Conservation (phyloP, 2,329 filamentous ascomycete species). For the Lasiodiplodia sp. region DNA sequence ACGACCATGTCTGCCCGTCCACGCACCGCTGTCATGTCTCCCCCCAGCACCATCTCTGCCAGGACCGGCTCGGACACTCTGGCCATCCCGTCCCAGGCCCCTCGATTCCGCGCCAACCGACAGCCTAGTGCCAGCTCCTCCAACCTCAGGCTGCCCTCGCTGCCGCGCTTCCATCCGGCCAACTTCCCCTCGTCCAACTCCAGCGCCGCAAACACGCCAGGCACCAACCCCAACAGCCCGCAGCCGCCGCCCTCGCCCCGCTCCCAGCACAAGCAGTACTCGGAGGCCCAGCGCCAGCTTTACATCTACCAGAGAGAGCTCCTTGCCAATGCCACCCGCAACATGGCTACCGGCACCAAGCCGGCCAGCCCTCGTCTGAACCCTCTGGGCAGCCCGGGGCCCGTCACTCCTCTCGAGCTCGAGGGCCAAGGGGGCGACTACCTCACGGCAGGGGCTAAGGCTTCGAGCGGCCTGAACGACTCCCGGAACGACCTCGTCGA, state of each 20-base stretch:
- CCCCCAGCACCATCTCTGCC: conserved; percentile 14
- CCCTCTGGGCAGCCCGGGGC: conserved; percentile 59
- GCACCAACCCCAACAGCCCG: conserved; percentile 49
- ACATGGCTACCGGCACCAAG: conserved; percentile 38
- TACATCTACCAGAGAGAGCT: conserved; percentile 57
- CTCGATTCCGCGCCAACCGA: conserved; percentile 43
- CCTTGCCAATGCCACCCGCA: conserved; percentile 37
- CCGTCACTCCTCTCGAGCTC: conserved; percentile 61
- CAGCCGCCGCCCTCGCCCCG: conserved; percentile 54
- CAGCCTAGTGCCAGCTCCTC: conserved; percentile 46
- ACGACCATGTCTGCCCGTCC: conserved; percentile 8
- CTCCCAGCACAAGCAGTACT: conserved; percentile 52
- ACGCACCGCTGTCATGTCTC: conserved; percentile 19
- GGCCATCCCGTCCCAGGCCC: conserved; percentile 45
- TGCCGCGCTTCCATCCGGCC: conserved; percentile 61
- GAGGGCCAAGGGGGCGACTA: conserved; percentile 55
- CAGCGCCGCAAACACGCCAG: conserved; percentile 46
- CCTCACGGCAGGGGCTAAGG: conserved; percentile 52
- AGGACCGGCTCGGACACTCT: conserved; percentile 38
- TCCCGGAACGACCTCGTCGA: conserved; percentile 53
- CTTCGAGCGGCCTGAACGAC: conserved; percentile 31
- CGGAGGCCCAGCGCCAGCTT: conserved; percentile 58
- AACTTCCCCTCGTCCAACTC: conserved; percentile 55
- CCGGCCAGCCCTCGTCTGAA: conserved; percentile 57
- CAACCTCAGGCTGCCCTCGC: conserved; percentile 54